Evolutionary conservation across 306 rosid genomes (phyloP).

Genomic region (Castanopsis chinensis): DNA sequence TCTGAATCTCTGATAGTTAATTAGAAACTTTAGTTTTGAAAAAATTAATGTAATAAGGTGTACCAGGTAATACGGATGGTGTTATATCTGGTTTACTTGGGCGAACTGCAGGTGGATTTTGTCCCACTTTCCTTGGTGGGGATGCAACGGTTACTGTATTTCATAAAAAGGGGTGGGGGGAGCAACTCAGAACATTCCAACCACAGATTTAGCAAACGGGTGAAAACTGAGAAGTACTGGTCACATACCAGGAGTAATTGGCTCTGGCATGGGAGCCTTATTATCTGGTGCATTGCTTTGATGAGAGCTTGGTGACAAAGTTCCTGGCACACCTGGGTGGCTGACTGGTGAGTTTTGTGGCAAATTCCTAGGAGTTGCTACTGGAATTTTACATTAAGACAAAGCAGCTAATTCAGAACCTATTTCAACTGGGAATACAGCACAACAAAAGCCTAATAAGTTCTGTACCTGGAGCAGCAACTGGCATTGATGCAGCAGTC

Average conservation of each 20-base stretch:
- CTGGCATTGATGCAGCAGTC: conserved; percentile 36
- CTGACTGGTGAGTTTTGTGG: conserved; percentile 53
- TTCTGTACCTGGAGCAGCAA: conserved; percentile 55
- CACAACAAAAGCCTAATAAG: not conserved
- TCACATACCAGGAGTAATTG: conserved; percentile 55
- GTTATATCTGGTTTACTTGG: conserved; percentile 19
- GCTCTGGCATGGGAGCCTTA: conserved; percentile 41
- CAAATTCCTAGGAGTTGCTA: conserved; percentile 33
- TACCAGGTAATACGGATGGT: conserved; percentile 40
- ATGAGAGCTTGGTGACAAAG: conserved; percentile 48
- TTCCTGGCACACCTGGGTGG: conserved; percentile 43
- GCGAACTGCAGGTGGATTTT: conserved; percentile 21
- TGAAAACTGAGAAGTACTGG: conserved; percentile 15
- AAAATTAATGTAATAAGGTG: not conserved
- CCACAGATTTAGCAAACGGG: conserved; percentile 11
- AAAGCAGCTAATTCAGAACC: conserved; percentile 3
- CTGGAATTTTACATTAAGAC: conserved; percentile 40
- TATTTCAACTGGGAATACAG: conserved; percentile 22
- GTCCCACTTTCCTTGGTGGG: conserved; percentile 24
- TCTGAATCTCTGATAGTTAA: not conserved
- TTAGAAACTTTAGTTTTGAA: not conserved
- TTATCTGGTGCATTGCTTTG: conserved; percentile 39
- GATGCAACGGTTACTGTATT: conserved; percentile 40
- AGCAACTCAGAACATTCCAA: conserved; percentile 8
- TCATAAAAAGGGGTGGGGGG: conserved; percentile 12